Base-by-base conservation (phyloP, 2,329 filamentous ascomycete genomes). In the Botryotinia globosa region DNA sequence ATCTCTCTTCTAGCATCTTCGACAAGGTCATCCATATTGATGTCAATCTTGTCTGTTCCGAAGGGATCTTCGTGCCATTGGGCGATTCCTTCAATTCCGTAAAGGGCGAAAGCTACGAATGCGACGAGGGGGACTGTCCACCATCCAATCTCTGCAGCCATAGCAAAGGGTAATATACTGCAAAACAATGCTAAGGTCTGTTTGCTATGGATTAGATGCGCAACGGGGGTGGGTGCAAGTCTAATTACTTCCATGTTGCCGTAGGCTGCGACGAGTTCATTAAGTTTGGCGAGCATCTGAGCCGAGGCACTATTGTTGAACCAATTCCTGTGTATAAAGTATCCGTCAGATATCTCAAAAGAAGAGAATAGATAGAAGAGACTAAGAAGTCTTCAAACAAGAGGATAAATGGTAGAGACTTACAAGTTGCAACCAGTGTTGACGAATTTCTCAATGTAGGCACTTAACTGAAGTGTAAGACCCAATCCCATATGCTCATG, bases 21-120 rank as follows among this genome's bases (percentile, higher is more conserved):
- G 4, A 88, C 86, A 67, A 91, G 87, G 5, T 87, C 88, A 79
- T 91, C 89, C 85, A 91, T 89, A 78, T 90, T 90, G 80, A 91
- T 91, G 78, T 91, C 89, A 72, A 90, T 90, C 77, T 86, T 85
- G 75, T 90, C 89, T 72, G 89, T 89, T 2, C 89, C 89, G 78
- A 91, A 91, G 1, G 89, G 89, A 78, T 91, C 89, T 78, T 91
- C 89, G 1, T 91, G 82, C 79, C 90, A 78, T 67, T 77, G 75
- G n/a, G 79, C 79, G 63, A 80, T 88, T 5, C 84, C 85, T 18
- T 88, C 89, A 71, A 90, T 91, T 1, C 62, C 77, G 71, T 74
- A 79, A 2, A 91, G 81, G 0, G 89, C 90, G 76, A 91, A 91
- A 5, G 86, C 85, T 7, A 91, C 85, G 20, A 91, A 84, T 1